Conservation (phyloP, 2,329 filamentous ascomycete species). For the Helminthosporium solani region DNA sequence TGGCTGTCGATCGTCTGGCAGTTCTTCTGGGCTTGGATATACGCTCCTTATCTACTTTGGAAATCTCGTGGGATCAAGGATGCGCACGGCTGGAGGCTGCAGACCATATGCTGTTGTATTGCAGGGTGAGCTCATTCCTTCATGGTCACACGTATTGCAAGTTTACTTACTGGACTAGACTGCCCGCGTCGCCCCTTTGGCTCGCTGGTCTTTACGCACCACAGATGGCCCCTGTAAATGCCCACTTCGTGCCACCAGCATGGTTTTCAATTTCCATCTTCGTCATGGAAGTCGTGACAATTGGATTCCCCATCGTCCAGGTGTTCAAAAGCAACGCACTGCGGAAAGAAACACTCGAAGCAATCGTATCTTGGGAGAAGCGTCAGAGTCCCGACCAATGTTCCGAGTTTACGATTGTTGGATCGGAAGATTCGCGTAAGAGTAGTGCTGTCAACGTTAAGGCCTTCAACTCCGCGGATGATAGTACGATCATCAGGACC, state of each 20-base stretch:
- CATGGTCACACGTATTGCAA: not conserved
- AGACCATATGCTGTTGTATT: constrained; percentile 38
- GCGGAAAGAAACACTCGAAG: constrained; percentile 34
- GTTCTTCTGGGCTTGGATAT: constrained; percentile 40
- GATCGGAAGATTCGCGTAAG: constrained; percentile 12
- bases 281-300: constrained; percentile 33
- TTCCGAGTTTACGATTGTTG: constrained; percentile 5
- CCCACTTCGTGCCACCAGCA: constrained; percentile 25
- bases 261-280: constrained; percentile 39
- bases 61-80: constrained; percentile 36
- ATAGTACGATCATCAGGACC: constrained; percentile 11
- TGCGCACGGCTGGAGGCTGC: constrained; percentile 35
- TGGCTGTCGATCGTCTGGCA: constrained; percentile 41
- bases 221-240: constrained; percentile 27
- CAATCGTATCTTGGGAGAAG: constrained; percentile 36
- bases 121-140: constrained; percentile 26
- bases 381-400: constrained; percentile 19
- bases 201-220: constrained; percentile 36
- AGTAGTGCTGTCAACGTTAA: constrained; percentile 19
- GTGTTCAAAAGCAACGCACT: constrained; percentile 30
- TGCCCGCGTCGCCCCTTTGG: constrained; percentile 38
- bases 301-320: constrained; percentile 33
- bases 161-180: constrained; percentile 17
- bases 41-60: constrained; percentile 38
- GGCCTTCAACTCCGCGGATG: constrained; percentile 10